Evolutionary conservation across 345 rosid species (phyloP), one percentile per base, ranked within the genome.

Genomic region (Limnanthes douglasii): DNA sequence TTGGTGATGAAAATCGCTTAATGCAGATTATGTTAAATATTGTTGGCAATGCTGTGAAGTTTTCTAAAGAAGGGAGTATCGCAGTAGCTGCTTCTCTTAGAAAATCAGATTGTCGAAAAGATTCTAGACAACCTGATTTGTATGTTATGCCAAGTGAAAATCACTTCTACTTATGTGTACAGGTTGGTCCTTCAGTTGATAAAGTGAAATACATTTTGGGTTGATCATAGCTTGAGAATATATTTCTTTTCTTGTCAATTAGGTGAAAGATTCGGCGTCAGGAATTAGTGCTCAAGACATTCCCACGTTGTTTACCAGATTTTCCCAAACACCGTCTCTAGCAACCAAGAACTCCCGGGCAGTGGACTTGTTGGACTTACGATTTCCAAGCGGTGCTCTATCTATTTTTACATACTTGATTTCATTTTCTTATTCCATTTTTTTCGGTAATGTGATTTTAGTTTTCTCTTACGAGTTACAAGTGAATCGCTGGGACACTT

Each of bases 311-410:
- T 85, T 92, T 52, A 85, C 94, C 22, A 85, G 78, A 62, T 92
- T 92, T 75, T 83, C 81, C 3, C 83, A 92, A 50, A 64, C 64
- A 41, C 96, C 81, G 46, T 53, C 93, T 44, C 41, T 53, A 34
- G 71, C 70, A 5, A 48, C 75, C 30, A 64, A 65, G 68, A 81
- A 66, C 57, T 62, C 90, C 3, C 61, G 66, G 96, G 99, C 56
- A 81, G 78, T 56, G 96, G 96, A 44, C 93, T 92, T 43, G n/a
- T 79, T 40, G 99, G 99, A 30, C 94, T 81, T 39, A 96, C 96
- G 37, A 92, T 92, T 60, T 92, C 88, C 69, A 85, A 81, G 60
- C 81, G 99, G 99, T 85, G 62, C 59, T 22, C 8, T 29, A 3
- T 28, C 14, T 18, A 23, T 18, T 31, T 11, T 13, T 9, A 3